phyloP scores from a whole-genome alignment of 108 stramenopile genomes.

The Discostella stelligeroides region DNA sequence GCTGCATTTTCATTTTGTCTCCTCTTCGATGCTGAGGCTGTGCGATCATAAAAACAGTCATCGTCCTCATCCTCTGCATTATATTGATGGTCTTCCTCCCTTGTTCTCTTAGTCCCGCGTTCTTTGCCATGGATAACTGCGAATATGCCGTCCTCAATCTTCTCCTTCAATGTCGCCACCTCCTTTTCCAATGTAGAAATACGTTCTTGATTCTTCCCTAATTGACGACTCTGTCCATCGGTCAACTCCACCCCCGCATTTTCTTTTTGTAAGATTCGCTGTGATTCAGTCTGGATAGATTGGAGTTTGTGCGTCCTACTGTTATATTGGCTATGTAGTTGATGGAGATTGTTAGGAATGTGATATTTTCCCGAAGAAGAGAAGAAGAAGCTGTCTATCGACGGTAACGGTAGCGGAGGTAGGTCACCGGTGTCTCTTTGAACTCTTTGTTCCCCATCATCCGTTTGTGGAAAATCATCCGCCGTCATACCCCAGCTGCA shows the following conservation, averaged over 20 bases:
- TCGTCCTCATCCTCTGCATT: slow-evolving; percentile 57
- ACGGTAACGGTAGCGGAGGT: slow-evolving; percentile 38
- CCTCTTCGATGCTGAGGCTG: slow-evolving; percentile 22
- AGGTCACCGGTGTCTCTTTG: slow-evolving; percentile 1
- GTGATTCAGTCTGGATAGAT: slow-evolving; percentile 66
- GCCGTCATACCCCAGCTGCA: slow-evolving; percentile 59
- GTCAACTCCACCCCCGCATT: slow-evolving; percentile 55
- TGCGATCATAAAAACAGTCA: slow-evolving; percentile 70
- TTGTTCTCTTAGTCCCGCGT: slow-evolving; percentile 3
- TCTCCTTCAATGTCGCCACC: slow-evolving; percentile 41
- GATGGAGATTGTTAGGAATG: slow-evolving; percentile 63
- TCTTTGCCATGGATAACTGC: slow-evolving; percentile 42
- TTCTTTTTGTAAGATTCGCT: slow-evolving; percentile 63
- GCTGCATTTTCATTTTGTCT: background rate
- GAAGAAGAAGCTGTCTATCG: slow-evolving; percentile 44
- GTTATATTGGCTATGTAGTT: slow-evolving; percentile 54
- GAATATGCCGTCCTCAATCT: slow-evolving; percentile 50
- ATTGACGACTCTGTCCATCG: slow-evolving; percentile 68
- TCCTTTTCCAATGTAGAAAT: slow-evolving; percentile 45
- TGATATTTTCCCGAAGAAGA: slow-evolving; percentile 18
- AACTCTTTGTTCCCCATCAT: slow-evolving; percentile 4
- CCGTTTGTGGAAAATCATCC: slow-evolving; percentile 11
- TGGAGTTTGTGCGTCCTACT: slow-evolving; percentile 60
- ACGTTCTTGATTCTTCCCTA: slow-evolving; percentile 49
- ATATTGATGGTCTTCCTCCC: slow-evolving; percentile 4